A percentile compares a stretch with the other conserved stretches of the same genome.
Conservation (phyloP, 2,329 filamentous ascomycete species). For the Alternaria infectoria region DNA sequence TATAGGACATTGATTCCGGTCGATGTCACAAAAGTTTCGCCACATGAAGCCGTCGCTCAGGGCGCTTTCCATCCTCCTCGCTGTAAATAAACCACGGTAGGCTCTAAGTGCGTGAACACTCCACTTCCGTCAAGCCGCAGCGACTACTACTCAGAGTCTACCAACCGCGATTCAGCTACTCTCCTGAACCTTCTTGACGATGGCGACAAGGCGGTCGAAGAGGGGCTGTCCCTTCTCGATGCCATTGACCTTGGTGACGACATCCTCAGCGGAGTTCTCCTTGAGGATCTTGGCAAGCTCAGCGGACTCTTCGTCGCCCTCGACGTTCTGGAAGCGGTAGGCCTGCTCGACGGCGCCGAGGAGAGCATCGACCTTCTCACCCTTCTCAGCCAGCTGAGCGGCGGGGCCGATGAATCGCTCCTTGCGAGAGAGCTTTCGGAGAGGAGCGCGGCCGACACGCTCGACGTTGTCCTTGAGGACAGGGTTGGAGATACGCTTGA, state of each 20-base stretch:
- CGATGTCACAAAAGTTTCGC: conserved; percentile 11
- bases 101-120: conserved; percentile 1
- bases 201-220: conserved; percentile 73
- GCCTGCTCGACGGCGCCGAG: conserved; percentile 88
- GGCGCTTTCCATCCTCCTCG: conserved; percentile 13
- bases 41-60: conserved; percentile 8
- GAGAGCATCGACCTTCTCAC: conserved; percentile 73
- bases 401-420: conserved; percentile 96
- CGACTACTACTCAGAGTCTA: conserved; percentile 16
- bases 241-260: conserved; percentile 81
- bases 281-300: conserved; percentile 88
- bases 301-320: conserved; percentile 86
- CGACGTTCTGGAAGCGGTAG: conserved; percentile 92
- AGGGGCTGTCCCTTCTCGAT: conserved; percentile 79
- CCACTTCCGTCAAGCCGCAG: not conserved
- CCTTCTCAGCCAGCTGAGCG: conserved; percentile 83
- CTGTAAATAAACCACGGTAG: conserved; percentile 4
- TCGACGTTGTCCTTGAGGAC: conserved; percentile 91
- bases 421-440: conserved; percentile 92
- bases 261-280: conserved; percentile 72
- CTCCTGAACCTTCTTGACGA: conserved; percentile 81
- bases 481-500: conserved; percentile 91
- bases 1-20: conserved; percentile 11
- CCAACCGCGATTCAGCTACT: conserved; percentile 24
- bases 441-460: conserved; percentile 91